phyloP scores from a whole-genome alignment of 805 yeast genomes.

The Cyberlindnera meyerae region DNA sequence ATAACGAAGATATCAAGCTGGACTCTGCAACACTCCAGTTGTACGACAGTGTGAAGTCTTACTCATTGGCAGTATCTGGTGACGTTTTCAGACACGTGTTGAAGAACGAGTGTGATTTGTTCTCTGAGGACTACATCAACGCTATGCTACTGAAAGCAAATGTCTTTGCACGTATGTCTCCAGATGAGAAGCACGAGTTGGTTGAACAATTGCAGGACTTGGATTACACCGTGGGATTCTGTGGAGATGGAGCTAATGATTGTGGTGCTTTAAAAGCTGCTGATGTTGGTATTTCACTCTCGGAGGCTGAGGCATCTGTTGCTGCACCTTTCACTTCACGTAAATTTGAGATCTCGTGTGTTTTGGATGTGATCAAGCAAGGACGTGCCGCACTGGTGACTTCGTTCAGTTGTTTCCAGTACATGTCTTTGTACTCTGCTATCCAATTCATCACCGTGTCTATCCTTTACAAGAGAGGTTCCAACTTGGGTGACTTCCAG shows the following conservation, averaged over 20 bases:
- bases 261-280: slow-evolving; percentile 98
- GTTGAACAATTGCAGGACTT: slow-evolving; percentile 79
- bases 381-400: slow-evolving; percentile 95
- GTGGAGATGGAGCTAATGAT: slow-evolving; percentile 99
- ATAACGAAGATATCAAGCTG: slow-evolving; percentile 48
- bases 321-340: slow-evolving; percentile 98
- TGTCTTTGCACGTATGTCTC: slow-evolving; percentile 96
- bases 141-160: slow-evolving; percentile 65
- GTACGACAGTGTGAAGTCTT: slow-evolving; percentile 33
- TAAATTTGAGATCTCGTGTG: slow-evolving; percentile 87
- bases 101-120: slow-evolving; percentile 30
- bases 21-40: slow-evolving; percentile 64
- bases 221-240: slow-evolving; percentile 92
- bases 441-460: slow-evolving; percentile 90
- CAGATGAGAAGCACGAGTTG: slow-evolving; percentile 95
- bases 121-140: slow-evolving; percentile 39
- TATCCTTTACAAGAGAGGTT: slow-evolving; percentile 78
- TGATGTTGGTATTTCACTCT: slow-evolving; percentile 90
- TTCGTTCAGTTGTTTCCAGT: slow-evolving; percentile 94
- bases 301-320: slow-evolving; percentile 97
- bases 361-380: slow-evolving; percentile 82
- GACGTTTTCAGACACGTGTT: slow-evolving; percentile 80
- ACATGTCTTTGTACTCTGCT: slow-evolving; percentile 95
- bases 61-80: slow-evolving; percentile 84
- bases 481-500: slow-evolving; percentile 95